Evolutionary conservation across 345 rosid genomes (phyloP), one percentile per base, ranked within the genome.

Genomic region (Geranium rotundifolium): DNA sequence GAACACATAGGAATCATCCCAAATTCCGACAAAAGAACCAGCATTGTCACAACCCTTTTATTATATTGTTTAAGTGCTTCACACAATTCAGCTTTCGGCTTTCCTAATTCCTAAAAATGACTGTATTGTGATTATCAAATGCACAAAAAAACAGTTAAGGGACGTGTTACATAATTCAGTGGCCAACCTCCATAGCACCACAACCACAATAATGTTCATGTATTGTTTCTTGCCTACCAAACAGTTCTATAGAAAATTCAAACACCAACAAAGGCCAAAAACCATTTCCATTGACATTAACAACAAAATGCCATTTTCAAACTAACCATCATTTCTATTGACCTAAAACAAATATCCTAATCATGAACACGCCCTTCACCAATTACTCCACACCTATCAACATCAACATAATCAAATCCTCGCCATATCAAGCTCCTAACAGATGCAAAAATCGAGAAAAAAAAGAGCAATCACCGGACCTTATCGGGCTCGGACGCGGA

Each of bases 401-500:
- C 52, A 9, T 2, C 52, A 7, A 46, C 14, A 46, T 12, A 9
- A 9, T 37, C 52, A 14, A 29, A 19, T 1, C n/a, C n/a, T 27
- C 16, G 67, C 14, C 17, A 57, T 17, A 8, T 17, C 18, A 7
- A 49, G 17, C 20, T 12, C 17, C 7, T 7, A 39, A 23, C 16
- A 10, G 7, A 60, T 13, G 41, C 10, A 29, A 64, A 23, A 17
- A 10, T 3, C 19, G 2, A 20, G 1, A 54, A 0, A 63, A 17
- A 2, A 37, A 10, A 10, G 30, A 60, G 27, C 5, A 29, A 66
- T 4, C 17, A 31, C 19, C 19, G 57, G 68, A 92, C 98, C 95
- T 86, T 90, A 70, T 93, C 89, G 0, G 97, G 99, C 1, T 91
- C 96, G 59, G 85, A 86, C 55, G 84, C 67, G n/a, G 96, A 75